phyloP scores from a whole-genome alignment of 2,329 filamentous ascomycete species.

The Xylariaceae sp. region DNA sequence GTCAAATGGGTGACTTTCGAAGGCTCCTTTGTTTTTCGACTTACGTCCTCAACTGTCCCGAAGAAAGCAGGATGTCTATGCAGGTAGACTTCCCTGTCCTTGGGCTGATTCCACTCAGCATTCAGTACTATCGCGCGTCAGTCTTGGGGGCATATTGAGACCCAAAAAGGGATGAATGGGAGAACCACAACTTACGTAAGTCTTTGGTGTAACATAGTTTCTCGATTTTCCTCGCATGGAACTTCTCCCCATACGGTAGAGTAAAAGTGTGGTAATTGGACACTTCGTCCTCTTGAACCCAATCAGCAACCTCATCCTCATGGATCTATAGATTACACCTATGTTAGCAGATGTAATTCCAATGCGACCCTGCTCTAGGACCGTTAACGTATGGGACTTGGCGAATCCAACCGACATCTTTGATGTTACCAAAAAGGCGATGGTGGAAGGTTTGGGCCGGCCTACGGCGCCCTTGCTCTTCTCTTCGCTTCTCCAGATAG shows the following conservation, averaged over 20 bases:
- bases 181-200: constrained; percentile 39
- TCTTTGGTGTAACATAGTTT: constrained; percentile 78
- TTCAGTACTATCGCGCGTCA: constrained; percentile 53
- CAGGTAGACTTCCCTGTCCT: constrained; percentile 68
- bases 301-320: constrained; percentile 79
- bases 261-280: constrained; percentile 76
- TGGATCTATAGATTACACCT: constrained; percentile 35
- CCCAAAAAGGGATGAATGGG: neutral
- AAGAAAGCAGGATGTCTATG: constrained; percentile 86
- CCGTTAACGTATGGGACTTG: neutral
- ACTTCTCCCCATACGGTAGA: constrained; percentile 59
- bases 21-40: neutral
- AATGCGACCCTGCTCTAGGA: neutral
- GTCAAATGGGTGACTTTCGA: neutral
- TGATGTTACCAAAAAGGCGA: constrained; percentile 63
- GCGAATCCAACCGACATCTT: constrained; percentile 41
- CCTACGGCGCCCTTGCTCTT: constrained; percentile 64
- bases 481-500: constrained; percentile 64
- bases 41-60: constrained; percentile 59
- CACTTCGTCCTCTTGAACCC: constrained; percentile 70
- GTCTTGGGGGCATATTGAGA: neutral
- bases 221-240: constrained; percentile 67
- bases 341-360: neutral
- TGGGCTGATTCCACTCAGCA: constrained; percentile 76
- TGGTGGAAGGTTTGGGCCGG: constrained; percentile 40